These are phyloP conservation scores for Quercus engelmannii DNA, from an alignment of 306 rosid species.

Conservation along the genomic window DNA sequence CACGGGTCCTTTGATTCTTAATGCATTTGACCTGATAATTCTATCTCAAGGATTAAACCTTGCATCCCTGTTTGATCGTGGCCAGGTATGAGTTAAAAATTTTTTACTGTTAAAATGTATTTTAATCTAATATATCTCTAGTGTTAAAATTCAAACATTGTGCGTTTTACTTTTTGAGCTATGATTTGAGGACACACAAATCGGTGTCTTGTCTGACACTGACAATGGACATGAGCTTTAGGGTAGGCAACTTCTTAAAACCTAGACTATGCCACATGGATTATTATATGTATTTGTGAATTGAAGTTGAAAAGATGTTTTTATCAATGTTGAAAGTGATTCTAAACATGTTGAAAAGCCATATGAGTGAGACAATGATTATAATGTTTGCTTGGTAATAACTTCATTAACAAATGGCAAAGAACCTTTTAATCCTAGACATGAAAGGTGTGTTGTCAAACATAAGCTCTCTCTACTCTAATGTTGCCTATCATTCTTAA, in stretches of 20 bases:
- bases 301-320: not conserved
- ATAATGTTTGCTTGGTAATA: not conserved
- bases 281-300: not conserved
- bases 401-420: not conserved
- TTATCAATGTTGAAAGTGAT: not conserved
- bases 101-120: not conserved
- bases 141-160: not conserved
- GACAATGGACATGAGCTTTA: not conserved
- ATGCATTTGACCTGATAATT: slow-evolving; percentile 87
- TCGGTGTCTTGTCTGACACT: not conserved
- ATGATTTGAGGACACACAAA: not conserved
- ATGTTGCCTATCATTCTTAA: not conserved
- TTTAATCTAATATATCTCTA: not conserved
- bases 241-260: not conserved
- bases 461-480: not conserved
- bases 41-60: slow-evolving; percentile 92
- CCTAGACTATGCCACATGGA: not conserved
- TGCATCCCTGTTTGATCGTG: slow-evolving; percentile 71
- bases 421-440: not conserved
- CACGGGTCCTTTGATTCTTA: slow-evolving; percentile 67
- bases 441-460: not conserved
- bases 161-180: not conserved
- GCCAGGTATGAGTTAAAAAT: slow-evolving; percentile 45
- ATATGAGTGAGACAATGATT: not conserved
- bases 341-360: not conserved